Evolutionary conservation across 2,329 filamentous ascomycete genomes (phyloP), one percentile per base, ranked within the genome.

Genomic region (Capronia epimyces): DNA sequence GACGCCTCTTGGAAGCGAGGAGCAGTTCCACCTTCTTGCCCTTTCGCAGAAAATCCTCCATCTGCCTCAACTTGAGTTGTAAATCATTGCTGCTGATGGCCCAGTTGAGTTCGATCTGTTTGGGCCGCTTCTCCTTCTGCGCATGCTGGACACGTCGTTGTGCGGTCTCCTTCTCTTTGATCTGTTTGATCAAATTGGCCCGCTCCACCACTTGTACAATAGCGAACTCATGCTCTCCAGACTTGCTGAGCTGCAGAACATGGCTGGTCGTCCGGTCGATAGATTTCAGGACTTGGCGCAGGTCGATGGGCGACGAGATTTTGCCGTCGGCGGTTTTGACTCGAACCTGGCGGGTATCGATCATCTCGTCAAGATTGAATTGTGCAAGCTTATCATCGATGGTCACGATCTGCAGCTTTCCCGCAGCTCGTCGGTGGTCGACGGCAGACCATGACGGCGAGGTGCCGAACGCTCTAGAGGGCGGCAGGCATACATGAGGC

Each of bases 41-140:
- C 66, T 88, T 87, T 7, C 66, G 71, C 64, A 96, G 65, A 65
- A 95, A 95, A 47, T 71, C 75, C 55, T 70, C 70, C 62, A 91
- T 66, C 70, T 82, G 80, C 63, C 78, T 78, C 66, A 93, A 66
- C 64, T 84, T 80, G 66, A 87, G 83, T n/a, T 71, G 71, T 46
- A 95, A 67, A 71, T 96, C 90, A 64, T 91, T 79, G 10, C 69
- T 64, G 54, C 82, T 83, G 63, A 95, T 94, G 27, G 84, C 83
- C 90, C 90, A 97, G 67, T 89, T 91, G 61, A 97, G 62, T 70
- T 96, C 90, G n/a, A 96, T 68, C 64, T 84, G 84, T 71, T 96
- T 96, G 13, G 68, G 65, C 60, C 63, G 66, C 63, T 60, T 61
- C 60, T 43, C 40, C 16, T 53, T 55, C 41, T 53, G 53, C 52